Base-by-base conservation (phyloP, 2,329 filamentous ascomycete species). In the Penicillium sp. region DNA sequence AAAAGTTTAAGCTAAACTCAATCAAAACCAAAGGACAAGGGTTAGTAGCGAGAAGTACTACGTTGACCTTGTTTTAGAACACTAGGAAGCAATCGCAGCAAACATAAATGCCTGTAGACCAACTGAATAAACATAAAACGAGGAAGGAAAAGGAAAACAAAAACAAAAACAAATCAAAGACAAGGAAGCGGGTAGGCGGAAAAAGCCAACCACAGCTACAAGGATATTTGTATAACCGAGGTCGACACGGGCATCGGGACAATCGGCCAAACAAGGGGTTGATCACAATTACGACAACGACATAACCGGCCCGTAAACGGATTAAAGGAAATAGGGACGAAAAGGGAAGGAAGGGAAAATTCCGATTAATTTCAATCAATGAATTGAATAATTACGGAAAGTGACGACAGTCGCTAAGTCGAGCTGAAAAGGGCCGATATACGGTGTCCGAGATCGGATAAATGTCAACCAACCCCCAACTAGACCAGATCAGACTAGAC, bases 381-480 rank as follows among this genome's bases (percentile, higher is more conserved):
- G 8, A 23, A 45, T 30, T 27, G 10, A 24, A 12, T 42, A 23
- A 20, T 24, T 3, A 7, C n/a, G 15, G 24, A 32, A 37, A 15
- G 26, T 26, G 30, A 33, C 24, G 46, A 44, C 17, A 33, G 23
- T 45, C 21, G 34, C 30, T 13, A 46, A 26, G n/a, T 3, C 30
- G 43, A n/a, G n/a, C 20, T 39, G 33, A 39, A 46, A 60, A 60
- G 30, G 32, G 55, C 59, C 59, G 59, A 61, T 58, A 54, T 45
- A 24, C 57, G 59, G n/a, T 52, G 24, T 40, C 57, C 55, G 58
- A 56, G 15, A 59, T 60, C 59, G 59, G 55, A 55, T 50, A 26
- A 55, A 27, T 27, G 26, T 27, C n/a, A n/a, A n/a, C n/a, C n/a
- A n/a, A n/a, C n/a, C n/a, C n/a, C n/a, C n/a, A n/a, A n/a, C n/a